Evolutionary conservation across 208 protist species (phyloP), one percentile per base, ranked within the genome.

Genomic region (Trypanosoma cruzi): DNA sequence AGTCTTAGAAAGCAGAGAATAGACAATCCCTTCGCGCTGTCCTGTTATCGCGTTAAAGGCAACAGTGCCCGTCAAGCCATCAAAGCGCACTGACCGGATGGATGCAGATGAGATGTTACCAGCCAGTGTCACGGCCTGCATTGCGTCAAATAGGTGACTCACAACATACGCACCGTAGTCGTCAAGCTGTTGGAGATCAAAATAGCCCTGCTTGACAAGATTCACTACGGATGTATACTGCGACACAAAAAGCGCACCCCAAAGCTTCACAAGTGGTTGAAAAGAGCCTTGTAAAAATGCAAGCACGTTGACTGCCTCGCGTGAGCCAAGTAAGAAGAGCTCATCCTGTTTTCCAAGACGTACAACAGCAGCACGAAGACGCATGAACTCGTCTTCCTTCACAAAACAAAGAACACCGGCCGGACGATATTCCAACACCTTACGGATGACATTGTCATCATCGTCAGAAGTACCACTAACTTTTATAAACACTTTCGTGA

Each of bases 81-180:
- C 34, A 77, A 96, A 91, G 48, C 63, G 66, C 20, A 77, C 74
- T 11, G 73, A 71, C 34, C 82, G 84, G 54, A 96, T 77, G 2
- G 61, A 40, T 1, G 54, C 44, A 62, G 93, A 80, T 46, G 70
- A 76, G 16, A 78, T 59, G 8, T 77, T 78, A 14, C 65, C 59
- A 14, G 84, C 82, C 26, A 61, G n/a, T 1, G 77, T 54, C 16
- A 96, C 44, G 64, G 88, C 75, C 49, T 78, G 74, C 37, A 96
- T 84, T 8, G 77, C 88, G 59, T 96, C 90, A 52, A 93, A 85
- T 1, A 96, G 73, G 73, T 94, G 77, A 71, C 86, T 92, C 55
- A 93, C 64, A 40, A 91, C 73, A 63, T 82, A 91, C n/a, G 90
- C 85, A n/a, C 80, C 80, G 69, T 83, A 88, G 44, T 92, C 77